Evolutionary conservation across 352 stramenopile species (phyloP), one percentile per base, ranked within the genome.

Genomic region (Phytophthora boehmeriae): DNA sequence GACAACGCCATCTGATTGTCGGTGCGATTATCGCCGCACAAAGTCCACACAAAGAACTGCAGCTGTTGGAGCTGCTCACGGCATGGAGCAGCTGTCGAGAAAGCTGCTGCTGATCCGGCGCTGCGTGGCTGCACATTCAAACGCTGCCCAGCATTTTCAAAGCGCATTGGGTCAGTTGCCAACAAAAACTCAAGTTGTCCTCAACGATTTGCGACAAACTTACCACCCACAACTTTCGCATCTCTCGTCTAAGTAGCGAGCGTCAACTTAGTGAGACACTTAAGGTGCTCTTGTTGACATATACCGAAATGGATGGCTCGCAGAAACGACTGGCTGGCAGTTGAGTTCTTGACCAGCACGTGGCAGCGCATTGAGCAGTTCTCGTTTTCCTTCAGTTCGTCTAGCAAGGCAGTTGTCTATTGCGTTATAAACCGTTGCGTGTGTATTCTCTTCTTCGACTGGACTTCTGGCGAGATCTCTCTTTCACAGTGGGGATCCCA

Each of bases 401-500:
- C 2, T 11, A 38, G 2, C 25, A 54, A n/a, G 9, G 44, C 39
- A 54, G 43, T 22, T 42, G 30, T 5, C 36, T 17, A 17, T 35
- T 42, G 38, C 36, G n/a, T 63, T 19, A 41, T 25, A 55, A 20
- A 4, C 20, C 16, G 35, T 16, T 64, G 19, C 14, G 48, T 65
- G 19, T 59, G 3, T 35, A 16, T 32, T 19, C 0, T 55, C 22
- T 39, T 45, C 19, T 49, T 41, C 42, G 80, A 94, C 86, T 94
- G 86, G 86, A 86, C 80, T 74, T 88, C 76, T 80, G 77, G 83
- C 58, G 79, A 66, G 81, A 84, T 77, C 83, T 82, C 80, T 78
- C 80, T 78, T 93, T 92, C 85, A 92, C 85, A 92, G 86, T 86
- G 74, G 86, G 69, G 83, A 79, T 91, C 82, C 83, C 80, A 82